Evolutionary conservation across 768 basidiomycete species (phyloP).

Genomic region (Boletus sensibilis): DNA sequence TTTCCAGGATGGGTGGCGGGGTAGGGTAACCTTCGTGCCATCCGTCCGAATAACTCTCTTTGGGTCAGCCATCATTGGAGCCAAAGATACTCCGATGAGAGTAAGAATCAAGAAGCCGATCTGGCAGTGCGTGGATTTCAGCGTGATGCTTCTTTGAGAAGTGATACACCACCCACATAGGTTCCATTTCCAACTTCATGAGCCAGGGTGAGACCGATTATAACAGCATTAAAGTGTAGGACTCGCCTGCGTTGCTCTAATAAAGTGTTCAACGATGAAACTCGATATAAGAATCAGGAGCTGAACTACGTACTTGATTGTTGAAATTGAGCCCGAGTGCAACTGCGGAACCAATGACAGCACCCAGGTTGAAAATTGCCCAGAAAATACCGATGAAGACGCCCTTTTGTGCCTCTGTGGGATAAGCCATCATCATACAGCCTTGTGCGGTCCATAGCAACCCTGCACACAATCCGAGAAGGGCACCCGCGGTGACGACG

Average conservation of each 20-base stretch:
- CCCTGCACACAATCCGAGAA: constrained; percentile 70
- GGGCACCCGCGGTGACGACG: constrained; percentile 66
- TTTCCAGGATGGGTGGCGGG: constrained; percentile 75
- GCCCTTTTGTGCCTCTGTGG: constrained; percentile 77
- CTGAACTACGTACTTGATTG: constrained; percentile 45
- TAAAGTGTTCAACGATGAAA: not conserved
- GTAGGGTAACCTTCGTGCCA: constrained; percentile 62
- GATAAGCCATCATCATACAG: constrained; percentile 81
- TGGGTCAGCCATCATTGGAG: constrained; percentile 71
- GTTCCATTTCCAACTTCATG: constrained; percentile 64
- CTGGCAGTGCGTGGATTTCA: constrained; percentile 36
- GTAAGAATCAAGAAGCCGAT: constrained; percentile 76
- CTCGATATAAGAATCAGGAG: not conserved
- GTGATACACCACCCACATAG: constrained; percentile 49
- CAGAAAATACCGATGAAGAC: constrained; percentile 78
- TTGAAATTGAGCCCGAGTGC: constrained; percentile 70
- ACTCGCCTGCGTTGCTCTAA: constrained; percentile 33
- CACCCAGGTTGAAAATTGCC: constrained; percentile 80
- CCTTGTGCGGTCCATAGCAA: constrained; percentile 85
- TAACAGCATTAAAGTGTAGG: not conserved
- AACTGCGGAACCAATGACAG: constrained; percentile 75
- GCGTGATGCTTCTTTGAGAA: not conserved
- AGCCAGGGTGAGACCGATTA: constrained; percentile 1
- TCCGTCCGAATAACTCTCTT: constrained; percentile 71
- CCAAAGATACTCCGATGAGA: constrained; percentile 62